Percentiles rank a stretch among this genome's conserved stretches.
phyloP scores from a whole-genome alignment of 768 basidiomycete species.

The Amanita thiersii region DNA sequence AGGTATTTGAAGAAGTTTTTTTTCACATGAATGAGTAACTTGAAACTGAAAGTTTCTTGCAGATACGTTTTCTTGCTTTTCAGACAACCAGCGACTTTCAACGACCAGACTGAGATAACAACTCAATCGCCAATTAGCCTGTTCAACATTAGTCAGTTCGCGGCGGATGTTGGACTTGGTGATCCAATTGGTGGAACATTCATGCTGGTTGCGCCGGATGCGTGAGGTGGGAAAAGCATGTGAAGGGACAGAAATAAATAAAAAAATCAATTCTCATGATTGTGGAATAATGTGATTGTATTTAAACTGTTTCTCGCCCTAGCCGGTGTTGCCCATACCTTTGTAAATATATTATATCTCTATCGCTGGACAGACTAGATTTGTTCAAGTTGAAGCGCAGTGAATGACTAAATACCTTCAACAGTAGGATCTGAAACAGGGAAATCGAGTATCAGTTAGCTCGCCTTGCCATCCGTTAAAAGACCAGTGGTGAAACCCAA shows the following conservation, averaged over 20 bases:
- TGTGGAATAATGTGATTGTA: not conserved
- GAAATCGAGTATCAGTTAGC: too few relatives aligned
- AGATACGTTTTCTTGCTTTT: conserved; percentile 44
- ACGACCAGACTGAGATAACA: conserved; percentile 29
- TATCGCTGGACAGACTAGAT: too few relatives aligned
- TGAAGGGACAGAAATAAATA: conserved; percentile 15
- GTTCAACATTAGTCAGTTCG: conserved; percentile 39
- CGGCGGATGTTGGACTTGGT: conserved; percentile 30
- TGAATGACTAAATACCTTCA: too few relatives aligned
- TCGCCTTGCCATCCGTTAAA: too few relatives aligned
- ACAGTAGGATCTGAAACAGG: too few relatives aligned
- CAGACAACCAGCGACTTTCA: conserved; percentile 32
- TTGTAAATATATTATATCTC: not conserved
- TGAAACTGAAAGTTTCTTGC: conserved; percentile 6
- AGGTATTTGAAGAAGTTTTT: conserved; percentile 21
- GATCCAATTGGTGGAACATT: conserved; percentile 40
- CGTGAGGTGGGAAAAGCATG: not conserved
- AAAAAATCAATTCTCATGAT: conserved; percentile 14
- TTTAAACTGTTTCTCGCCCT: not conserved
- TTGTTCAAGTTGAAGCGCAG: too few relatives aligned
- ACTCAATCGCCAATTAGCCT: conserved; percentile 21
- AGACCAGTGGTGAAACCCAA: too few relatives aligned
- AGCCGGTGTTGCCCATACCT: not conserved
- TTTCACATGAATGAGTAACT: not conserved
- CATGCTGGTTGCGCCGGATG: conserved; percentile 30